Conservation (phyloP, 2,329 filamentous ascomycete genomes). For the Thelonectria olida region DNA sequence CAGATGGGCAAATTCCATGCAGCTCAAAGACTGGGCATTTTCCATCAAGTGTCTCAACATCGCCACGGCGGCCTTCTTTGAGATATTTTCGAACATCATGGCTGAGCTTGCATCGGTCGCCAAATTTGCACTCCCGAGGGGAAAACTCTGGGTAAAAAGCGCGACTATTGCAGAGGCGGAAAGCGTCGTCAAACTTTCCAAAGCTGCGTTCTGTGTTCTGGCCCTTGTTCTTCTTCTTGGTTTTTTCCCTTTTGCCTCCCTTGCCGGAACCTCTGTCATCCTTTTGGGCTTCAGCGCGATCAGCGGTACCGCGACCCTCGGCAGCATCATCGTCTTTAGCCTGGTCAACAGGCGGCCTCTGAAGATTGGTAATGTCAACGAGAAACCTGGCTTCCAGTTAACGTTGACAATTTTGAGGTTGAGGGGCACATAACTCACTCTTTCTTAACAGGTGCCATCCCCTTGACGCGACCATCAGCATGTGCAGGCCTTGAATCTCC, state of each 20-base stretch:
- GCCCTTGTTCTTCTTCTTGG: conserved; percentile 60
- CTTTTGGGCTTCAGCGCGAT: conserved; percentile 55
- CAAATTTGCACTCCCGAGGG: conserved; percentile 78
- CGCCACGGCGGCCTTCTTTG: conserved; percentile 79
- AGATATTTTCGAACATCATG: conserved; percentile 91
- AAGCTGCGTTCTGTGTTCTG: conserved; percentile 89
- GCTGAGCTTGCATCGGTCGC: conserved; percentile 80
- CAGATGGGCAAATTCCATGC: conserved; percentile 79
- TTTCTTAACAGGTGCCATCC: conserved; percentile 76
- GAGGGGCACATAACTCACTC: conserved; percentile 62
- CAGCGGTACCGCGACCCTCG: conserved; percentile 51
- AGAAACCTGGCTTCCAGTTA: conserved; percentile 50
- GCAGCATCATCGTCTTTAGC: conserved; percentile 59
- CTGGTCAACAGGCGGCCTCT: conserved; percentile 31
- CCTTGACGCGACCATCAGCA: conserved; percentile 54
- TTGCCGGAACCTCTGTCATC: conserved; percentile 62
- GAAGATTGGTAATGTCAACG: conserved; percentile 46
- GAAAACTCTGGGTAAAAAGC: conserved; percentile 82
- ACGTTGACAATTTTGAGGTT: not conserved
- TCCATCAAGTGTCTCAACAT: conserved; percentile 79
- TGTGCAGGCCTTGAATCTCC: conserved; percentile 29
- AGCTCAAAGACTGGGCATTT: conserved; percentile 84
- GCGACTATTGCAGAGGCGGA: conserved; percentile 81
- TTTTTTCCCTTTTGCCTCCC: conserved; percentile 47
- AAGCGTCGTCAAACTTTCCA: conserved; percentile 79